These are phyloP conservation scores for Hypoxylon sp. DNA, from an alignment of 2,329 filamentous ascomycete genomes.

Conservation along the genomic window DNA sequence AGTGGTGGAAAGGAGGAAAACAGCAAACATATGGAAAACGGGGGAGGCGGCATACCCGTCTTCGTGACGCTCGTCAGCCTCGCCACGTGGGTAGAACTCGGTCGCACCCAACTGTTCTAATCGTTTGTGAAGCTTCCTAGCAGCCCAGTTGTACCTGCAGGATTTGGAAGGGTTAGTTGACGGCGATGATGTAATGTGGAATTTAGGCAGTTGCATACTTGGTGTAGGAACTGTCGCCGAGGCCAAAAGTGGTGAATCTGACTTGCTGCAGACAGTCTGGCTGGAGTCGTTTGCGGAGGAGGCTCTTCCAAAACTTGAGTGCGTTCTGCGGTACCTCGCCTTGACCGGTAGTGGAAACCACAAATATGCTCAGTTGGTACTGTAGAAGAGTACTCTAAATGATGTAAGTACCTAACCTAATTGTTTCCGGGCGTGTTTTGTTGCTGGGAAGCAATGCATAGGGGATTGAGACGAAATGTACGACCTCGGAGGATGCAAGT, in stretches of 20 bases:
- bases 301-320: constrained; percentile 84
- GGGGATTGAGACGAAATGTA: constrained; percentile 12
- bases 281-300: constrained; percentile 84
- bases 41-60: constrained; percentile 72
- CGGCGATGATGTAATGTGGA: constrained; percentile 30
- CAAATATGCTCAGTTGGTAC: constrained; percentile 78
- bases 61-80: constrained; percentile 93
- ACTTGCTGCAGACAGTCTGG: constrained; percentile 77
- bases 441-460: constrained; percentile 11
- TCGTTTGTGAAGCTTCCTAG: constrained; percentile 87
- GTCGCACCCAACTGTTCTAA: constrained; percentile 86
- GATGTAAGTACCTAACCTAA: constrained; percentile 14
- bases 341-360: constrained; percentile 93
- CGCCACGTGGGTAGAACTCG: constrained; percentile 82
- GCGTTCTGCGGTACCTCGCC: constrained; percentile 92
- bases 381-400: constrained; percentile 66
- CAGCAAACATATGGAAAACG: constrained; percentile 11
- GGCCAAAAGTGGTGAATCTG: constrained; percentile 87
- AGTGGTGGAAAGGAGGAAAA: not conserved
- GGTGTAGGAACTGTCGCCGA: constrained; percentile 94
- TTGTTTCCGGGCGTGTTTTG: constrained; percentile 31
- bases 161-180: constrained; percentile 25
- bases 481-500: constrained; percentile 7
- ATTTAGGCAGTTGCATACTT: constrained; percentile 69
- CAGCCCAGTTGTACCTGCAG: constrained; percentile 89